A percentile compares a stretch with the other conserved stretches of the same genome.
These are phyloP conservation scores for Calonectria pseudoturangicola DNA, from an alignment of 2,329 filamentous ascomycete species.

Conservation along the genomic window DNA sequence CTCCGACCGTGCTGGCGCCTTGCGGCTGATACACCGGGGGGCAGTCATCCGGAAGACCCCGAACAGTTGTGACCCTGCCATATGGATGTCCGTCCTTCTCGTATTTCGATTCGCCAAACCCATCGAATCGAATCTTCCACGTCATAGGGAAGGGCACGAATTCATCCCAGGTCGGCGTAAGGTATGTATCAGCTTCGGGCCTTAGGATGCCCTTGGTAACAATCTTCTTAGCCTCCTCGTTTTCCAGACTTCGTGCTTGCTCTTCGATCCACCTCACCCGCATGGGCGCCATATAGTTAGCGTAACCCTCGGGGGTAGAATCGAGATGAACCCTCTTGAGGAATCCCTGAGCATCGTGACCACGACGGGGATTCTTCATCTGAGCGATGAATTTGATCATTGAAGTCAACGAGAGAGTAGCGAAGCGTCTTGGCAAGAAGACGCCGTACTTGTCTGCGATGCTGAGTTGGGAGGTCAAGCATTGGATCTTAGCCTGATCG, in stretches of 20 bases:
- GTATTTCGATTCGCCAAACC: constrained; percentile 41
- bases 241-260: not conserved
- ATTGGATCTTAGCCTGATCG: not conserved
- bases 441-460: constrained; percentile 43
- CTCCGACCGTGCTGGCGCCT: constrained; percentile 9
- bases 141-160: constrained; percentile 48
- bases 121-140: constrained; percentile 43
- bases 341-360: too few relatives aligned
- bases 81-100: not conserved
- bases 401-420: not conserved
- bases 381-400: too few relatives aligned
- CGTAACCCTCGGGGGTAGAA: too few relatives aligned
- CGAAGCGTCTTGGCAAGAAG: constrained; percentile 43
- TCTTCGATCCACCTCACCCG: constrained; percentile 40
- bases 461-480: constrained; percentile 33
- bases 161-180: constrained; percentile 49
- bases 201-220: constrained; percentile 29
- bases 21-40: constrained; percentile 26
- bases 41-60: not conserved
- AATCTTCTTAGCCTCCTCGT: not conserved
- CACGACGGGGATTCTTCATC: too few relatives aligned
- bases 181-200: constrained; percentile 42
- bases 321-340: too few relatives aligned
- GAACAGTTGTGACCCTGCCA: constrained; percentile 1
- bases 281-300: too few relatives aligned